Conservation (phyloP, 768 basidiomycete species). For the Calocybe indica region DNA sequence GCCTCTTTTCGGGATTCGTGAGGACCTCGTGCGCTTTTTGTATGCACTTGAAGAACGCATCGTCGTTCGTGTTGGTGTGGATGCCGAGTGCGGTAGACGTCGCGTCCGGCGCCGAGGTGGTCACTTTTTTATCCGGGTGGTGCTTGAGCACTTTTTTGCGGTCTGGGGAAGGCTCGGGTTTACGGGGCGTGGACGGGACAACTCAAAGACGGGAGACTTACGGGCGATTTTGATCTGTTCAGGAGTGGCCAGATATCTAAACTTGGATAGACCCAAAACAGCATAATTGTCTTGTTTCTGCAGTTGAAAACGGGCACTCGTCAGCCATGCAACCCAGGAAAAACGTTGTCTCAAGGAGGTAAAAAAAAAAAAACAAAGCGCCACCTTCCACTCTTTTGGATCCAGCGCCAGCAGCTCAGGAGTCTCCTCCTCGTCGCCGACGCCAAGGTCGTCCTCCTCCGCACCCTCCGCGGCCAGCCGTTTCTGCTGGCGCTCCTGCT, state of each 20-base stretch:
- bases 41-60: constrained; percentile 99
- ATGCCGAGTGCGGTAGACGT: constrained; percentile 34
- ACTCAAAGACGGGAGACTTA: constrained; percentile 36
- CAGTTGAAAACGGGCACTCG: not conserved
- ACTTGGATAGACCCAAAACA: constrained; percentile 88
- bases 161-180: constrained; percentile 43
- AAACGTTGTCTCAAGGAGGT: not conserved
- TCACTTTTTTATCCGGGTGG: constrained; percentile 93
- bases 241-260: constrained; percentile 79
- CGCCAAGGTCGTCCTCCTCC: constrained; percentile 82
- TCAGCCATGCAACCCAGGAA: not conserved
- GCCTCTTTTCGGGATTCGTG: constrained; percentile 76
- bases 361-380: not conserved
- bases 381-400: constrained; percentile 97
- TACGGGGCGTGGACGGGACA: not conserved
- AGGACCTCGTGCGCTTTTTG: constrained; percentile 97
- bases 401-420: constrained; percentile 68
- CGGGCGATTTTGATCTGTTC: constrained; percentile 97
- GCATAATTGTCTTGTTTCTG: constrained; percentile 99
- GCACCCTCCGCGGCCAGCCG: constrained; percentile 47
- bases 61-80: constrained; percentile 86
- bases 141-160: constrained; percentile 99
- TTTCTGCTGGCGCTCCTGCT: constrained; percentile 31
- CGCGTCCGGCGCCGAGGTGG: constrained; percentile 20
- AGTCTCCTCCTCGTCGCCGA: constrained; percentile 86